Evolutionary conservation across 805 yeast species (phyloP), one percentile per base, ranked within the genome.

Genomic region (Wickerhamiella sergipiensis): DNA sequence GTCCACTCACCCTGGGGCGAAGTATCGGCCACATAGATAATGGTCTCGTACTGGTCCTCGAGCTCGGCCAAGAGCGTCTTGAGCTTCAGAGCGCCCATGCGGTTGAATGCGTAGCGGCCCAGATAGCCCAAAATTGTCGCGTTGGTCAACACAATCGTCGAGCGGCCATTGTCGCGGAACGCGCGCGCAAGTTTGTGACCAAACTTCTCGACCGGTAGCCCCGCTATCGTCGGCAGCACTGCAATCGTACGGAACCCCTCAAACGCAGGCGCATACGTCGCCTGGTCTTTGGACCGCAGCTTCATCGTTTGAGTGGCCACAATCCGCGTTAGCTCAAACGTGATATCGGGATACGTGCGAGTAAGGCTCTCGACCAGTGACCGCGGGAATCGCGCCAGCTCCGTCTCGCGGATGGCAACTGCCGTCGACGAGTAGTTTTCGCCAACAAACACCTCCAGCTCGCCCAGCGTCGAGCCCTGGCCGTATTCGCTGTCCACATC

Each of bases 401-500:
- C 98, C 0, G 97, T 84, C 57, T 90, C 97, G 61, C 98, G 73
- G 0, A 90, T 85, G 0, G 97, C 56, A 84, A 75, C 0, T 89
- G 80, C 46, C 74, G 74, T 2, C 78, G 74, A 62, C 94, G 75
- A 51, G 80, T 74, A 10, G 83, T 75, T 12, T 87, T 87, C 0
- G 95, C 57, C 61, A n/a, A 59, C 87, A 54, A 90, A 71, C 2
- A 90, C 97, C 64, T 90, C 98, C 8, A 92, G 83, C 66, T 90
- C 97, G 3, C 97, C 98, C 53, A 92, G 76, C 42, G 95, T 84
- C 59, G 87, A 94, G 6, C 97, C 97, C 64, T 88, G 95, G 1
- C 97, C 95, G 60, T 79, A 81, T 62, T 90, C 98, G 1, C 83
- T 85, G 15, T 43, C 44, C 29, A 47, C 50, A 10, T 45, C 53